Evolutionary conservation across 257 asterid genomes (phyloP).

Genomic region (Marsdenia floribunda): DNA sequence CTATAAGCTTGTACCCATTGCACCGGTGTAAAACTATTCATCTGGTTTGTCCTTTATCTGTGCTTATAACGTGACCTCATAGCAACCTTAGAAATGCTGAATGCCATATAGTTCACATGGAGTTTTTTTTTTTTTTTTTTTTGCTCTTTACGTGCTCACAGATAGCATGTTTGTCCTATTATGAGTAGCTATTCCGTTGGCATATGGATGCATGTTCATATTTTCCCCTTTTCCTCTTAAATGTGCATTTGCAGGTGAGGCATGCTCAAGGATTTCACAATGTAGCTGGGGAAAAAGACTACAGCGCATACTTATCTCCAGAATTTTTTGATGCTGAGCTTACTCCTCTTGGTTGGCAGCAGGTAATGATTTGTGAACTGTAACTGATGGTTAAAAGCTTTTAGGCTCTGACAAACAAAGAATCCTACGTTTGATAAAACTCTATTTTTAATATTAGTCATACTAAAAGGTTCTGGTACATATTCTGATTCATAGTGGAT

Average conservation of each 20-base stretch:
- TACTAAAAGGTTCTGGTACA: background rate
- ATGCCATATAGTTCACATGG: background rate
- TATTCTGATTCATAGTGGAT: background rate
- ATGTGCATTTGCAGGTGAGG: slow-evolving; percentile 51
- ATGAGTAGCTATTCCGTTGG: background rate
- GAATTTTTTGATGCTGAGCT: slow-evolving; percentile 79
- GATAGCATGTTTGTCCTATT: background rate
- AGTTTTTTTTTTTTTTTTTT: slow-evolving; percentile 3
- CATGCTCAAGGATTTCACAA: slow-evolving; percentile 97
- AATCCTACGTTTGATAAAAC: background rate
- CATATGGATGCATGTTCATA: background rate
- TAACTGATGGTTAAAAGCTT: background rate
- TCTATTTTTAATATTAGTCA: background rate
- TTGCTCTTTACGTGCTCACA: background rate
- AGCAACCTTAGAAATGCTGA: background rate
- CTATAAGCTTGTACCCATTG: slow-evolving; percentile 69
- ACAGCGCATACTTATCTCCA: slow-evolving; percentile 68
- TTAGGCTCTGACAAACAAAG: background rate
- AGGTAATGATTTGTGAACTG: slow-evolving; percentile 38
- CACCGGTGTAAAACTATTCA: slow-evolving; percentile 90
- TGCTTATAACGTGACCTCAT: background rate
- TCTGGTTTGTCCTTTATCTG: slow-evolving; percentile 43
- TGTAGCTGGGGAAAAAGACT: slow-evolving; percentile 91
- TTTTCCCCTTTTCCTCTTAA: background rate
- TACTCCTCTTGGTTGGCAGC: slow-evolving; percentile 96